Evolutionary conservation across 148 eudicot genomes (phyloP).

Genomic region (Mesembryanthemum crystallinum): DNA sequence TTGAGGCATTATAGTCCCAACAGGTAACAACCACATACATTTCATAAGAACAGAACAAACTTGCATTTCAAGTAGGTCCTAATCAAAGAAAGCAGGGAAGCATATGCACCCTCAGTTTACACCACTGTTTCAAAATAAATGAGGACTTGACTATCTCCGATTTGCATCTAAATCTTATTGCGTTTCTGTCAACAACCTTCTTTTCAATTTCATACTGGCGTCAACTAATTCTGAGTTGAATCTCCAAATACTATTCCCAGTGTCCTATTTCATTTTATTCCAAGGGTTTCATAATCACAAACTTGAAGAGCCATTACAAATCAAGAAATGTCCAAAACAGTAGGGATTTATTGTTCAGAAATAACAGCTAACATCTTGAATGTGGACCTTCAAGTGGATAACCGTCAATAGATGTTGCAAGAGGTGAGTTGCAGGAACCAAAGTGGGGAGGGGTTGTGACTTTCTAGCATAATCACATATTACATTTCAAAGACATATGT

Average conservation of each 20-base stretch:
- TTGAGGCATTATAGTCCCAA: not conserved
- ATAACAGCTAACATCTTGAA: not conserved
- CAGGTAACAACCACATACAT: not conserved
- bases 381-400: not conserved
- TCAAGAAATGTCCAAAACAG: not conserved
- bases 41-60: not conserved
- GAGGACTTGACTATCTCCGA: conserved; percentile 5
- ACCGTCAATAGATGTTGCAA: not conserved
- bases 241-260: not conserved
- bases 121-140: not conserved
- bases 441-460: too few relatives aligned
- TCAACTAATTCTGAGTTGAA: not conserved
- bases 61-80: not conserved
- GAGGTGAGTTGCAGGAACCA: not conserved
- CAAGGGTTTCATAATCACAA: not conserved
- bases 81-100: not conserved
- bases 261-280: not conserved
- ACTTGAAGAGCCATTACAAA: too few relatives aligned
- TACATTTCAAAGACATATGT: not conserved
- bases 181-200: not conserved
- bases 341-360: not conserved
- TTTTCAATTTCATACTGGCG: not conserved
- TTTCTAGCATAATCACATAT: too few relatives aligned
- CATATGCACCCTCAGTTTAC: not conserved
- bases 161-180: not conserved